Evolutionary conservation across 148 eudicot genomes (phyloP), one percentile per base, ranked within the genome.

Genomic region (Dysphania ambrosioides): DNA sequence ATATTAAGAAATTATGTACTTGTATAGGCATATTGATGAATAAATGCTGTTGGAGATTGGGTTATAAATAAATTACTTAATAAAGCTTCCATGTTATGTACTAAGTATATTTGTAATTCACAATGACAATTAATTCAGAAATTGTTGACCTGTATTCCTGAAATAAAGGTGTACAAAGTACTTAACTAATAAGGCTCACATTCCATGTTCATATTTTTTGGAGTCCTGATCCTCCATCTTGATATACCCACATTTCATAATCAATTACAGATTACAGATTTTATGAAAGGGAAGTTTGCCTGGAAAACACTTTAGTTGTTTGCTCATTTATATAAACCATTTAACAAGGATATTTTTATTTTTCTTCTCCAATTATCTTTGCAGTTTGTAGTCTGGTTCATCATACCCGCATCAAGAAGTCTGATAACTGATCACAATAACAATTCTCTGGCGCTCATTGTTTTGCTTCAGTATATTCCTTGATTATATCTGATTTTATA

Each of bases 381-480:
- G 88, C 95, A 96, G 99, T 79, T 96, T 66, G 88, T 96, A 75
- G 89, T 92, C 69, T 96, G 99, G 99, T 90, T 92, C 80, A 85
- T 96, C 67, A 96, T 96, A 77, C 97, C 99, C 31, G 91, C 91
- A 27, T 82, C 91, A 24, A 88, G 97, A 80, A 88, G 79, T 83
- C 76, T 87, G 49, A 83, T 71, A 83, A 84, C 88, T 63, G 92
- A 88, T 89, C 97, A 90, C 53, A 88, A 88, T 29, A 95, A 95
- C 84, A 96, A 96, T 81, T 94, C 97, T 70, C 94, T 96, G 72
- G 99, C 94, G 1, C 88, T 96, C 72, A 96, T 96, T 85, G 99
- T 96, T 41, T 75, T 96, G 75, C 68, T 96, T 83, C 99, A 96
- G 62, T 96, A 96, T 84, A 70, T 96, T 81, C 99, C 99, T 21